Evolutionary conservation across 805 yeast species (phyloP).

Genomic region (Candida silvicultrix): DNA sequence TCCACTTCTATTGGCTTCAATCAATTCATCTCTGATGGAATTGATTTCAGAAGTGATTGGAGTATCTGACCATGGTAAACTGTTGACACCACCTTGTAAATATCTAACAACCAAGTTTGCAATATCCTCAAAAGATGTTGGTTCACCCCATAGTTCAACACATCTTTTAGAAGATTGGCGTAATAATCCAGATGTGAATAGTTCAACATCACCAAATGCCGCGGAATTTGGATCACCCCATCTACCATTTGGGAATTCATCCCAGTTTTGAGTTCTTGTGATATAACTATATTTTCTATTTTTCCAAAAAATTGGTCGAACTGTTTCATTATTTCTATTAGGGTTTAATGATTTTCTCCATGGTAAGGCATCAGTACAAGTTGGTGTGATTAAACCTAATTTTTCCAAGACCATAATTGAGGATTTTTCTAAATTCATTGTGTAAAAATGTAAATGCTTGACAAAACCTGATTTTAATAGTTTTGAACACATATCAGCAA

Average conservation of each 20-base stretch:
- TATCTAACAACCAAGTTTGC: constrained; percentile 61
- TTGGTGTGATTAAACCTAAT: constrained; percentile 45
- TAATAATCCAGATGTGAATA: constrained; percentile 71
- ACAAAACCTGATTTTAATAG: constrained; percentile 66
- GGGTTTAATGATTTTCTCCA: constrained; percentile 91
- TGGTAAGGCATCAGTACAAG: constrained; percentile 41
- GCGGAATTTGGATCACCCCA: constrained; percentile 99
- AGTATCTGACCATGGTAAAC: constrained; percentile 95
- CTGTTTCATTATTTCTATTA: constrained; percentile 68
- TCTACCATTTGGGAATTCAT: constrained; percentile 97
- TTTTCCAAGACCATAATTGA: constrained; percentile 82
- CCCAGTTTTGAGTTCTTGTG: constrained; percentile 89
- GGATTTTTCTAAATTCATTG: constrained; percentile 94
- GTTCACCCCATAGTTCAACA: constrained; percentile 83
- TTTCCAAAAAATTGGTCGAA: constrained; percentile 95
- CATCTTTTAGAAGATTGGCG: constrained; percentile 81
- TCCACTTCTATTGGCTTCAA: constrained; percentile 59
- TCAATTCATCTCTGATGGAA: constrained; percentile 50
- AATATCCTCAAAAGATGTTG: constrained; percentile 53
- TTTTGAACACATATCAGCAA: constrained; percentile 76
- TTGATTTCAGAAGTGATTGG: constrained; percentile 74
- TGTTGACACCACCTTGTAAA: constrained; percentile 59
- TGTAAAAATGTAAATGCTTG: constrained; percentile 89
- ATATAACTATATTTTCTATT: constrained; percentile 87
- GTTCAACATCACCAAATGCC: constrained; percentile 87